A percentile compares a stretch with the other conserved stretches of the same genome.
phyloP scores from a whole-genome alignment of 225 moss, liverwort and hornwort species.

The Thuidium tamariscinum region DNA sequence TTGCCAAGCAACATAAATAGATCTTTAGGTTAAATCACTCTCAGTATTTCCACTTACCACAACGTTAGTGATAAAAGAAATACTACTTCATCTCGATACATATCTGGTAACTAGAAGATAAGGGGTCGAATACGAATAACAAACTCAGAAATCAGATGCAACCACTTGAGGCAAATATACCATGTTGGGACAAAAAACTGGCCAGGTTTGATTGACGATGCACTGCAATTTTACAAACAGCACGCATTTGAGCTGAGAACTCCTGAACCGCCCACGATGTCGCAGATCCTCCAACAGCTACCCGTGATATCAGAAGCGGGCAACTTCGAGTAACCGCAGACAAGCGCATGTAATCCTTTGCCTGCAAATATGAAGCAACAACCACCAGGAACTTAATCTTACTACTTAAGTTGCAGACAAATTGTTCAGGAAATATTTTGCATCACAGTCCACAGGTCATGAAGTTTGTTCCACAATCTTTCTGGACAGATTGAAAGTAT shows the following conservation, averaged over 20 bases:
- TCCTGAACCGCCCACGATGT: slow-evolving; percentile 79
- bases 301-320: slow-evolving; percentile 69
- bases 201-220: slow-evolving; percentile 91
- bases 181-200: slow-evolving; percentile 83
- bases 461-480: not conserved
- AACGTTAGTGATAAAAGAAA: not conserved
- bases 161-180: slow-evolving; percentile 23
- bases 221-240: slow-evolving; percentile 91
- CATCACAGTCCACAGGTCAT: not conserved
- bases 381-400: not conserved
- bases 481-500: not conserved
- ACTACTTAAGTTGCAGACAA: not conserved
- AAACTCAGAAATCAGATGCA: not conserved
- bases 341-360: slow-evolving; percentile 94
- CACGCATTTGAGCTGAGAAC: slow-evolving; percentile 90
- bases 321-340: slow-evolving; percentile 84
- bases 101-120: not conserved
- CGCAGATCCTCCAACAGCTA: slow-evolving; percentile 76
- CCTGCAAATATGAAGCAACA: slow-evolving; percentile 39
- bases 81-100: not conserved
- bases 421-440: not conserved
- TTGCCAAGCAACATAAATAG: not conserved
- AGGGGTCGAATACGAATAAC: not conserved
- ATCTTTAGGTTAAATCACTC: not conserved
- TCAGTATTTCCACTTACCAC: not conserved